phyloP scores from a whole-genome alignment of 306 rosid species.

The Urtica urens region DNA sequence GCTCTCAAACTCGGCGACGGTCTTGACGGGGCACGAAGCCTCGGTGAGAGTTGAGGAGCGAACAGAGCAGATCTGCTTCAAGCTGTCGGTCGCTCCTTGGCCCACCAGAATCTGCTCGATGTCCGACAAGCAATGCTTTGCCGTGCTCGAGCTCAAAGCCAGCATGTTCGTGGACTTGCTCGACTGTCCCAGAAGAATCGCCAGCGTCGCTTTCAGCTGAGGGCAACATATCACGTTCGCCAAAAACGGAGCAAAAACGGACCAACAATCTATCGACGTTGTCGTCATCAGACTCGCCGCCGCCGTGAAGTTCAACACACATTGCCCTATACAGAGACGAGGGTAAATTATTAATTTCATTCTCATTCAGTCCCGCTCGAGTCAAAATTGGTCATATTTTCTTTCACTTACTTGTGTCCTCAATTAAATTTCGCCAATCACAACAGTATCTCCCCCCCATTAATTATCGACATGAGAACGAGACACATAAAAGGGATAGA shows the following conservation, averaged over 20 bases:
- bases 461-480: too few species aligned
- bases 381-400: too few species aligned
- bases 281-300: constrained; percentile 59
- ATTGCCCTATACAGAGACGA: constrained; percentile 52
- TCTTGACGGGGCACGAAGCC: constrained; percentile 66
- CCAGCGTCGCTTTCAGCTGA: constrained; percentile 84
- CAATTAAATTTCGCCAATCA: too few species aligned
- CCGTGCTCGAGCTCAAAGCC: constrained; percentile 53
- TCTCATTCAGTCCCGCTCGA: too few species aligned
- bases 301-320: constrained; percentile 65
- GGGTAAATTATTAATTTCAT: too few species aligned
- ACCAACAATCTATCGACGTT: constrained; percentile 86
- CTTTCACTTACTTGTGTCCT: too few species aligned
- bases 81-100: constrained; percentile 57
- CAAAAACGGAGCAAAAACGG: constrained; percentile 59
- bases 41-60: constrained; percentile 60
- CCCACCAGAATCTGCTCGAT: constrained; percentile 77
- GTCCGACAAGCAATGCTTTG: constrained; percentile 72
- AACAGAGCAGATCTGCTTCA: constrained; percentile 56
- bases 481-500: too few species aligned
- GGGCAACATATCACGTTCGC: constrained; percentile 97
- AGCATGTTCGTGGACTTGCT: constrained; percentile 58
- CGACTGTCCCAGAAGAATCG: constrained; percentile 80
- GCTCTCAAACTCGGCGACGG: constrained; percentile 51
- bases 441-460: too few species aligned